Percentiles rank a stretch among this genome's conserved stretches.
Evolutionary conservation across 495 filamentous ascomycete genomes (phyloP).

Genomic region (Daldinia childiae): DNA sequence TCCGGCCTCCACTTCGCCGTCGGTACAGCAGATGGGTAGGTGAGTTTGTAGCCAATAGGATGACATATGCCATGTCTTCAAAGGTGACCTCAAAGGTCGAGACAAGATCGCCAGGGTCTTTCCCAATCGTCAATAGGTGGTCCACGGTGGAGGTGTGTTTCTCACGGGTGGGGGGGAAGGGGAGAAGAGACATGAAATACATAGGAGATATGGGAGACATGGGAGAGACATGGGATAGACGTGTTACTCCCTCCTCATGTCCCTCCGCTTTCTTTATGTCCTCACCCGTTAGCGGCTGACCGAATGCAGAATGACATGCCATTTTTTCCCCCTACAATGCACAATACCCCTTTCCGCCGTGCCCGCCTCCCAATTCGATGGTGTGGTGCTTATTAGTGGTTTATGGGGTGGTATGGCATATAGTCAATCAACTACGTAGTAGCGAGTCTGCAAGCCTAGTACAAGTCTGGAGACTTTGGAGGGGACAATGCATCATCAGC

Average conservation of each 20-base stretch:
- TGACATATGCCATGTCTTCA: slow-evolving; percentile 46
- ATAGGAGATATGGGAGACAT: too few relatives aligned
- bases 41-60: slow-evolving; percentile 39
- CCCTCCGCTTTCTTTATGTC: slow-evolving; percentile 26
- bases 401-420: slow-evolving; percentile 8
- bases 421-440: slow-evolving; percentile 29
- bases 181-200: background rate
- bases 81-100: slow-evolving; percentile 41
- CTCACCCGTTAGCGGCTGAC: slow-evolving; percentile 36
- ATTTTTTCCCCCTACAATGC: slow-evolving; percentile 18
- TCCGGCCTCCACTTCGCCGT: slow-evolving; percentile 22
- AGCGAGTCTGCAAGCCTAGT: slow-evolving; percentile 32
- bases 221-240: too few relatives aligned
- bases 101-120: slow-evolving; percentile 54
- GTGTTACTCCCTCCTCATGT: background rate
- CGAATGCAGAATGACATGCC: slow-evolving; percentile 44
- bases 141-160: slow-evolving; percentile 14
- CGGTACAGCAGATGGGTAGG: slow-evolving; percentile 6
- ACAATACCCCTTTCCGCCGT: slow-evolving; percentile 27
- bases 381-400: slow-evolving; percentile 18
- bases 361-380: slow-evolving; percentile 20
- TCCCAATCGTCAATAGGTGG: slow-evolving; percentile 29
- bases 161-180: background rate
- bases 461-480: slow-evolving; percentile 9
- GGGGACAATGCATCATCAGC: slow-evolving; percentile 45